Conservation (phyloP, 306 rosid genomes). For the Trifolium pratense region DNA sequence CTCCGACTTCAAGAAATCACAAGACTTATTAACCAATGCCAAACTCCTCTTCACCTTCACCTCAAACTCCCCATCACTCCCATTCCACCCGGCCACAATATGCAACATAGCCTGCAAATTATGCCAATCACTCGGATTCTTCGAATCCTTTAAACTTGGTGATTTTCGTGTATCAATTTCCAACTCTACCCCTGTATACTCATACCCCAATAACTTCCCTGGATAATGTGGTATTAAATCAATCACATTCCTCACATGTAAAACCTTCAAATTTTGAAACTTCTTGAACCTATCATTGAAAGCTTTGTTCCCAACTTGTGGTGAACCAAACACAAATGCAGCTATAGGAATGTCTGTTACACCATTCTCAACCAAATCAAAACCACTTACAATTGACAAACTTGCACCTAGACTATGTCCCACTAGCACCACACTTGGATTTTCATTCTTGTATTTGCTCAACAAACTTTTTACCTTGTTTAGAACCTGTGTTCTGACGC, state of each 20-base stretch:
- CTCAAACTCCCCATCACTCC: constrained; percentile 51
- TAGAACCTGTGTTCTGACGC: constrained; percentile 56
- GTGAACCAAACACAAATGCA: constrained; percentile 60
- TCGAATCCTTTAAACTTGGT: constrained; percentile 58
- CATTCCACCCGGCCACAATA: constrained; percentile 83
- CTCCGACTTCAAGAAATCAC: constrained; percentile 54
- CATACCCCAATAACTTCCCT: constrained; percentile 52
- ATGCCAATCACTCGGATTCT: constrained; percentile 67
- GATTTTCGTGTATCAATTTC: constrained; percentile 62
- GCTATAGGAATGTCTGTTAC: constrained; percentile 53
- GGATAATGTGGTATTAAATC: constrained; percentile 58
- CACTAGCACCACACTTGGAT: constrained; percentile 50
- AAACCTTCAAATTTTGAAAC: constrained; percentile 44
- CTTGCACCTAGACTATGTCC: constrained; percentile 76
- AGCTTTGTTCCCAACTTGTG: constrained; percentile 52
- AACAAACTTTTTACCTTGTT: constrained; percentile 40
- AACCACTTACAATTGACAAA: constrained; percentile 54
- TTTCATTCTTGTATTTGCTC: constrained; percentile 52
- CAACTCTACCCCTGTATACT: constrained; percentile 48
- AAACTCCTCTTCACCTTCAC: constrained; percentile 68
- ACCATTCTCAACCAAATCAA: constrained; percentile 67
- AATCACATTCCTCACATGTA: constrained; percentile 57
- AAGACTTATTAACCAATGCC: constrained; percentile 69
- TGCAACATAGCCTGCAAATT: constrained; percentile 76
- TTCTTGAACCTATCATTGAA: constrained; percentile 45